Base-by-base conservation (phyloP, 169 alveolate species). In the Cryptosporidium viatorum region DNA sequence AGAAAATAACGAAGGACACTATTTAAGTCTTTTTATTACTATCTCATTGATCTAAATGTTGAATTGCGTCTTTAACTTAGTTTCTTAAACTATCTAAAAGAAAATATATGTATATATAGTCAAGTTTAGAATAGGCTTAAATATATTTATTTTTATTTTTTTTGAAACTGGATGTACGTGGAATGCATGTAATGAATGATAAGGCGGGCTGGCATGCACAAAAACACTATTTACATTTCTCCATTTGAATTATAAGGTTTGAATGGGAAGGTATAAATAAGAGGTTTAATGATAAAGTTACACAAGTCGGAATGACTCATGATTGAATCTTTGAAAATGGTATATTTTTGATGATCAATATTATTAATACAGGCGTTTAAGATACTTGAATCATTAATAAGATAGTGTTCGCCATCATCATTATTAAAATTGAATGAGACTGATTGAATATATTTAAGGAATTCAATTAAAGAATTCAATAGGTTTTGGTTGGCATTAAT, bases 201-300 rank as follows among this genome's bases (percentile, higher is more conserved):
- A 41, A 1, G 48, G 48, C 48, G 48, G 48, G 48, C 18, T 12
- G 12, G 6, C 21, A 5, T 52, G 29, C n/a, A n/a, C 16, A 23
- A 51, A n/a, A 52, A 26, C 14, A 23, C 29, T n/a, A 21, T 26
- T 55, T 21, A 23, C 16, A 55, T 55, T n/a, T 23, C 29, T 23
- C 18, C 10, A 55, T 55, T 7, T 55, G 67, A 55, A 55, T 55
- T 55, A 55, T n/a, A 26, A 21, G 35, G 35, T n/a, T 55, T 26
- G 23, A 55, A 55, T 26, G 67, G 14, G 35, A 21, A 55, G 37
- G 67, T 29, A 21, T 67, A 31, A 67, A 14, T 12, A n/a, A 50
- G 18, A 29, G 85, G 85, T 45, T 71, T 71, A 10, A 71, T 71
- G 65, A 71, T 51, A n/a, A 71, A 33, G 12, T 71, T 35, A 29